Conservation (phyloP, 306 rosid species). For the Castanospermum australe region DNA sequence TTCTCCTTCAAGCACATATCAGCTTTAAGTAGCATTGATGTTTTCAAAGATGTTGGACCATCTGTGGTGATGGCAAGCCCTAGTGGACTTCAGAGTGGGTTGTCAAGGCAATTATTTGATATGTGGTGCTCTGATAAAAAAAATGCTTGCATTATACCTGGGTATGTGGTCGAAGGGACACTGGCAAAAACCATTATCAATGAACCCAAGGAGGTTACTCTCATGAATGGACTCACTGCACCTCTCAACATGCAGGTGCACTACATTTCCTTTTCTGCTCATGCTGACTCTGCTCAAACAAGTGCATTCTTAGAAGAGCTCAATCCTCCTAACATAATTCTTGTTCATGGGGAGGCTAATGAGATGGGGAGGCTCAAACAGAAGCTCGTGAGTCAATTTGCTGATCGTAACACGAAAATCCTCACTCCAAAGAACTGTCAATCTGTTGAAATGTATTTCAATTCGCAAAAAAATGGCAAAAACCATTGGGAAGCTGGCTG, state of each 20-base stretch:
- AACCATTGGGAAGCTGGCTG: slow-evolving; percentile 86
- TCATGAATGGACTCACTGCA: slow-evolving; percentile 80
- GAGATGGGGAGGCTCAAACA: slow-evolving; percentile 98
- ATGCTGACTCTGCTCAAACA: slow-evolving; percentile 94
- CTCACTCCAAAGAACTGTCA: slow-evolving; percentile 93
- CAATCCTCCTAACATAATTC: slow-evolving; percentile 89
- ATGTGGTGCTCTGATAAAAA: slow-evolving; percentile 93
- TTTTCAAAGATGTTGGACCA: slow-evolving; percentile 83
- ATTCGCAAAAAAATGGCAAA: slow-evolving; percentile 96
- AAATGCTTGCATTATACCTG: slow-evolving; percentile 79
- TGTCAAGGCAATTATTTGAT: slow-evolving; percentile 87
- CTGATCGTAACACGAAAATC: slow-evolving; percentile 79
- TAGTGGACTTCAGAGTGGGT: slow-evolving; percentile 83
- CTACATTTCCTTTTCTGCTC: slow-evolving; percentile 94
- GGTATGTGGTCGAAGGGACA: slow-evolving; percentile 95
- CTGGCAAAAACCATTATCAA: slow-evolving; percentile 79
- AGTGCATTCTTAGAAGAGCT: slow-evolving; percentile 92
- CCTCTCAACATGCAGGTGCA: slow-evolving; percentile 97
- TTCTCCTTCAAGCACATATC: slow-evolving; percentile 78
- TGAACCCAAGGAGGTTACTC: slow-evolving; percentile 96
- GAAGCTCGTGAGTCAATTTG: slow-evolving; percentile 77
- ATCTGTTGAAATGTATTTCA: slow-evolving; percentile 89
- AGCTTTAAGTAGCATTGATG: slow-evolving; percentile 81
- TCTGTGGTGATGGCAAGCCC: slow-evolving; percentile 99
- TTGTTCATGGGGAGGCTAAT: slow-evolving; percentile 94